A percentile compares a stretch with the other conserved stretches of the same genome.
Conservation (phyloP, 331 rosid species). For the Telfairia occidentalis region DNA sequence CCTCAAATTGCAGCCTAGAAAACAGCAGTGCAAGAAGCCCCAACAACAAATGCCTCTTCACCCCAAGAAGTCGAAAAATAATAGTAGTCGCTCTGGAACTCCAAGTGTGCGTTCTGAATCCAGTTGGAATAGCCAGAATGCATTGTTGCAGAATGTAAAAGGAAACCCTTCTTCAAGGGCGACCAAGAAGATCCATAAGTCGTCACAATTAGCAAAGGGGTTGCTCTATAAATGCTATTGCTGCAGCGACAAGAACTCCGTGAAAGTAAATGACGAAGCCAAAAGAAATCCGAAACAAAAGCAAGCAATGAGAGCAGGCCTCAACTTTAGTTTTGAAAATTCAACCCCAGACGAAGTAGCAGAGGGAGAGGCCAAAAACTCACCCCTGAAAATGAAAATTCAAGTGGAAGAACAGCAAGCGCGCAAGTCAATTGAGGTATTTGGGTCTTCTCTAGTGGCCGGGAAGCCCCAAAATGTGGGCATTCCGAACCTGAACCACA, state of each 20-base stretch:
- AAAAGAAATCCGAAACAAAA: constrained; percentile 35
- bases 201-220: constrained; percentile 23
- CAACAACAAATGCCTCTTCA: constrained; percentile 16
- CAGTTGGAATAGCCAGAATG: constrained; percentile 74
- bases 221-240: constrained; percentile 62
- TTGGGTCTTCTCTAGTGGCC: constrained; percentile 36
- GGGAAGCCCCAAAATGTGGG: background rate
- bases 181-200: constrained; percentile 13
- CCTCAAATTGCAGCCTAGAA: constrained; percentile 23
- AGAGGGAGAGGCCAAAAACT: constrained; percentile 5
- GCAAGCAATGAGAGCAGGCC: background rate
- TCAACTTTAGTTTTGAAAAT: constrained; percentile 18
- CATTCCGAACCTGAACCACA: background rate
- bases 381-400: constrained; percentile 22
- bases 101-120: constrained; percentile 65
- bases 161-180: constrained; percentile 21
- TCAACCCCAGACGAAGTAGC: background rate
- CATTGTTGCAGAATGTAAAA: constrained; percentile 24
- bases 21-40: constrained; percentile 19
- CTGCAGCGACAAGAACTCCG: constrained; percentile 52
- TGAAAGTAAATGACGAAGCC: constrained; percentile 36
- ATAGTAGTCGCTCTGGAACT: constrained; percentile 31
- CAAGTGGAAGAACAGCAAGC: constrained; percentile 23
- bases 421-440: constrained; percentile 62
- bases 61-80: constrained; percentile 13